Evolutionary conservation across 2,329 filamentous ascomycete species (phyloP).

Genomic region (Graphilbum sp.): DNA sequence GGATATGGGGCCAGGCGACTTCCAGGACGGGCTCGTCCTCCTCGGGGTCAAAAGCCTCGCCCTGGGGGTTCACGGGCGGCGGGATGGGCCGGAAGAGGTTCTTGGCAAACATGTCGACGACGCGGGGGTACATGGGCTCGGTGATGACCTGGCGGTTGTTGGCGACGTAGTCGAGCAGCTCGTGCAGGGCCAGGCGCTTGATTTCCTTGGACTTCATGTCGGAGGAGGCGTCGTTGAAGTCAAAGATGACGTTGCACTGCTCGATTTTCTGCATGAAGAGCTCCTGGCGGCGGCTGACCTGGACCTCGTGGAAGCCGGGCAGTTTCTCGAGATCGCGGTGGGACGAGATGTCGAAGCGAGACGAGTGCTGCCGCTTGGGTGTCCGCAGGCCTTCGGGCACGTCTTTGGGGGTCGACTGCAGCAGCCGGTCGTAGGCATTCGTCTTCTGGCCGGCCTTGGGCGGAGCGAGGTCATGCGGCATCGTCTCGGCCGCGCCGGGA

Average conservation of each 20-base stretch:
- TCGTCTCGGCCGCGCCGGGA: conserved; percentile 86
- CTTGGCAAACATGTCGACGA: conserved; percentile 99
- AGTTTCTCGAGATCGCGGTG: conserved; percentile 94
- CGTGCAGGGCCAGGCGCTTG: conserved; percentile 88
- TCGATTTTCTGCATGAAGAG: conserved; percentile 99
- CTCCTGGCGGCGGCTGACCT: conserved; percentile 84
- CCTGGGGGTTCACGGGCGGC: conserved; percentile 92
- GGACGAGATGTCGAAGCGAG: conserved; percentile 87
- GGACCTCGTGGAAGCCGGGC: conserved; percentile 93
- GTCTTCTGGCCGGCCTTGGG: conserved; percentile 87
- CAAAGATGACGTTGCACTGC: conserved; percentile 99
- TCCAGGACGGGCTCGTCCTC: conserved; percentile 96
- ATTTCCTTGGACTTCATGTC: conserved; percentile 99
- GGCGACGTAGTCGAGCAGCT: conserved; percentile 92
- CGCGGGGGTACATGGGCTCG: conserved; percentile 95
- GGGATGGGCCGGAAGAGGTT: conserved; percentile 96
- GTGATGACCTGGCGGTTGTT: conserved; percentile 98
- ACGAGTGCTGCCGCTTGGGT: conserved; percentile 86
- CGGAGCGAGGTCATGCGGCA: conserved; percentile 91
- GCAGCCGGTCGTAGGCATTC: conserved; percentile 74
- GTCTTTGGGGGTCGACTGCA: conserved; percentile 89
- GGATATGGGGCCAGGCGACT: conserved; percentile 97
- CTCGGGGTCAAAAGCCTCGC: conserved; percentile 94
- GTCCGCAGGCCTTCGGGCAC: conserved; percentile 90
- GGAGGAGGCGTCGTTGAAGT: conserved; percentile 94